Conservation (phyloP, 2,329 filamentous ascomycete species). For the Diaporthe ilicicola region DNA sequence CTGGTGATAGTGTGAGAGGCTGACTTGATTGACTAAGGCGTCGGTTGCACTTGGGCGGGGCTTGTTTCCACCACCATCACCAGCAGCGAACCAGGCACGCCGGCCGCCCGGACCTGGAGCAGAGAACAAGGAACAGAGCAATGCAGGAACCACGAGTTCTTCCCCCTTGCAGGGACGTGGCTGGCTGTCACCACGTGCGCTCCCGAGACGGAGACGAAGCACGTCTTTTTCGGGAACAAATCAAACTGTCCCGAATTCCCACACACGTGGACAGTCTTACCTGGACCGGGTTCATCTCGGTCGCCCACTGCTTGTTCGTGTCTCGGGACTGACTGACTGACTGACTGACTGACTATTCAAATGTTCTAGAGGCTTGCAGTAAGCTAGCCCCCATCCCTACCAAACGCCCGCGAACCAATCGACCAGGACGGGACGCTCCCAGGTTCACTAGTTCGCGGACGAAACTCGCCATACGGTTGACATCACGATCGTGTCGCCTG, state of each 20-base stretch:
- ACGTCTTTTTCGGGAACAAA: slow-evolving; percentile 8
- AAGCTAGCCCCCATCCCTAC: neutral
- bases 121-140: neutral
- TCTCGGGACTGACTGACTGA: neutral
- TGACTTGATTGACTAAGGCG: neutral
- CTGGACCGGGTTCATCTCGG: neutral
- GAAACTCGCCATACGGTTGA: neutral
- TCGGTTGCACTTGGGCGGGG: slow-evolving; percentile 5
- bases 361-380: neutral
- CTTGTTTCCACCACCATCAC: neutral
- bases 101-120: neutral
- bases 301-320: neutral
- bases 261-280: slow-evolving; percentile 7
- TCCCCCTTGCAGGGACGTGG: slow-evolving; percentile 15
- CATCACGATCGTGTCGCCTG: neutral
- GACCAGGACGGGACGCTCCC: neutral
- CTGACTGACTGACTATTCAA: neutral
- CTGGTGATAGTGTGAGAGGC: neutral
- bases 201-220: slow-evolving; percentile 16
- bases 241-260: neutral
- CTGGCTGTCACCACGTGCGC: slow-evolving; percentile 22
- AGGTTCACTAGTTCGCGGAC: neutral
- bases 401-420: neutral
- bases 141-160: slow-evolving; percentile 15
- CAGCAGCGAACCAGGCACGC: neutral